Evolutionary conservation across 768 basidiomycete genomes (phyloP).

Genomic region (Inosperma sp.): DNA sequence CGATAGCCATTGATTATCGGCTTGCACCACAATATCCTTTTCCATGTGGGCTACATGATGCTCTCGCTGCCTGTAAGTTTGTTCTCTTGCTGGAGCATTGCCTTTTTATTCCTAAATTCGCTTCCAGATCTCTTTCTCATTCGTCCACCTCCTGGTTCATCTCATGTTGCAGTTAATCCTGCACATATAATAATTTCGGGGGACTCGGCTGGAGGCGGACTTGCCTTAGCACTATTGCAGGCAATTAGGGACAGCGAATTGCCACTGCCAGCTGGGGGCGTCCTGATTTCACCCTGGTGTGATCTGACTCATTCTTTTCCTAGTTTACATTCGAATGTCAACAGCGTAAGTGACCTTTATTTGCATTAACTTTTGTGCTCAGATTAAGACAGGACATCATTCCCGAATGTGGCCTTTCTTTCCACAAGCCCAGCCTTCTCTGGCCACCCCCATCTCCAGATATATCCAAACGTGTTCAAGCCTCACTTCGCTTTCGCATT

Average conservation of each 20-base stretch:
- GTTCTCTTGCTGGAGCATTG: background rate
- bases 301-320: conserved; percentile 94
- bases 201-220: conserved; percentile 90
- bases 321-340: conserved; percentile 78
- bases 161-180: conserved; percentile 77
- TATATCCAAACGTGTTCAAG: conserved; percentile 52
- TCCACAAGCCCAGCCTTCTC: conserved; percentile 72
- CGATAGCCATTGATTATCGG: conserved; percentile 69
- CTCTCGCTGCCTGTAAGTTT: conserved; percentile 75
- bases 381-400: conserved; percentile 60
- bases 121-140: conserved; percentile 79
- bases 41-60: conserved; percentile 87
- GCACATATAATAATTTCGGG: conserved; percentile 81
- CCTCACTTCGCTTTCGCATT: conserved; percentile 55
- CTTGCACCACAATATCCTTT: conserved; percentile 98
- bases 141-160: conserved; percentile 72
- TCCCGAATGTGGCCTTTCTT: conserved; percentile 66
- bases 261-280: conserved; percentile 80
- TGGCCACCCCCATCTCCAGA: conserved; percentile 77
- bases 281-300: conserved; percentile 91
- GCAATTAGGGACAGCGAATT: conserved; percentile 79
- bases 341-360: conserved; percentile 50
- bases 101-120: background rate
- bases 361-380: background rate
- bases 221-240: conserved; percentile 79